A percentile compares a stretch with the other conserved stretches of the same genome.
Evolutionary conservation across 2,329 filamentous ascomycete genomes (phyloP).

Genomic region (Penicillium sp.): DNA sequence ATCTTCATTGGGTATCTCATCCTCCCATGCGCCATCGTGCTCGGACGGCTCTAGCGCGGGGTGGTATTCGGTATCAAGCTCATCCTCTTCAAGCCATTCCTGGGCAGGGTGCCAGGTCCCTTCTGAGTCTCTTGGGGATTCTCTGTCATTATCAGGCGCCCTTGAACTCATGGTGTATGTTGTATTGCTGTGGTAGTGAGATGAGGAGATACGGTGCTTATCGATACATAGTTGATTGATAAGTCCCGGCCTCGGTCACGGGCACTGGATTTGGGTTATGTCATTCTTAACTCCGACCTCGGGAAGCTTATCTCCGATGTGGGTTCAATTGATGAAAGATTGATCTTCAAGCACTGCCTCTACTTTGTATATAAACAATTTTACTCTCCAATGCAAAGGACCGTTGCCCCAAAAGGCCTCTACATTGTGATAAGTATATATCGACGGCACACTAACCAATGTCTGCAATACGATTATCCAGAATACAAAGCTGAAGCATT

Average conservation of each 20-base stretch:
- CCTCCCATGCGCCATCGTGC: slow-evolving; percentile 15
- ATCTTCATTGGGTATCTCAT: slow-evolving; percentile 31
- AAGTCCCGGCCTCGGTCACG: slow-evolving; percentile 4
- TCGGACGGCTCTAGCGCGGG: slow-evolving; percentile 12
- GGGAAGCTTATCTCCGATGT: background rate
- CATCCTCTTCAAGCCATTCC: slow-evolving; percentile 43
- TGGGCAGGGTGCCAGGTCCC: slow-evolving; percentile 38
- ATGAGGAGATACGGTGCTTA: slow-evolving; percentile 7
- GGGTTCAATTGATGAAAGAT: too few species aligned
- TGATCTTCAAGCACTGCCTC: too few species aligned
- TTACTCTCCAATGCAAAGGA: background rate
- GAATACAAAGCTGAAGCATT: background rate
- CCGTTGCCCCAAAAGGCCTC: background rate
- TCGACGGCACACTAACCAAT: background rate
- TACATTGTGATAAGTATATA: background rate
- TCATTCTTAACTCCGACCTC: slow-evolving; percentile 3
- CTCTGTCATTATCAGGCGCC: slow-evolving; percentile 13
- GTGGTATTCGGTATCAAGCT: slow-evolving; percentile 22
- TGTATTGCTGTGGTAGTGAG: slow-evolving; percentile 4
- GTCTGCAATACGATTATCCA: background rate
- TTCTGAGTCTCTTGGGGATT: slow-evolving; percentile 26
- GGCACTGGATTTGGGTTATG: background rate
- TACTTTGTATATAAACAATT: too few species aligned
- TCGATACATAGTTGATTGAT: slow-evolving; percentile 8
- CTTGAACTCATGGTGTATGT: slow-evolving; percentile 32